Evolutionary conservation across 306 rosid species (phyloP).

Genomic region (Myrica gale): DNA sequence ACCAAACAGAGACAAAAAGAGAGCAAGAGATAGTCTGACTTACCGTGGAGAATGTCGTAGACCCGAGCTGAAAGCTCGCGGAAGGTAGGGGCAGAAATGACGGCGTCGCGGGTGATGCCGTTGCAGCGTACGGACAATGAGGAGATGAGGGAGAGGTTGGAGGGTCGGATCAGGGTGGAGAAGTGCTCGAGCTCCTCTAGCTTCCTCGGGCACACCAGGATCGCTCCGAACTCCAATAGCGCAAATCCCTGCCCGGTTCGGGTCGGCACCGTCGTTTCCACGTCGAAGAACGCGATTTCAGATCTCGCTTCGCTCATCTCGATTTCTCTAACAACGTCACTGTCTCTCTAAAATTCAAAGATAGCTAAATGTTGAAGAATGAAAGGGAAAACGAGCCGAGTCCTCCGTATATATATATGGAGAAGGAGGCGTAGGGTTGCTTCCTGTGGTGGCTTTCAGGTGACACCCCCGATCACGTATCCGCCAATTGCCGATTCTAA

Average conservation of each 20-base stretch:
- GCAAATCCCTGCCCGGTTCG: constrained; percentile 54
- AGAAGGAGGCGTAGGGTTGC: too few species aligned
- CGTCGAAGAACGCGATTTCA: constrained; percentile 86
- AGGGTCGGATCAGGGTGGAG: constrained; percentile 68
- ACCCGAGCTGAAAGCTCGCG: constrained; percentile 56
- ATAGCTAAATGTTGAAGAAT: not conserved
- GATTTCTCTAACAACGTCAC: not conserved
- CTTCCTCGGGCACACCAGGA: constrained; percentile 82
- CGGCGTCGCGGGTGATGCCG: constrained; percentile 67
- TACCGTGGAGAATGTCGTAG: constrained; percentile 87
- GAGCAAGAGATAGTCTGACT: not conserved
- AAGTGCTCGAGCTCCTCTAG: constrained; percentile 67
- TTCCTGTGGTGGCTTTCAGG: too few species aligned
- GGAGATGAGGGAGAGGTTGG: constrained; percentile 58
- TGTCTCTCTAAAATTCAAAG: not conserved
- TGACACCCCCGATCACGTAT: too few species aligned
- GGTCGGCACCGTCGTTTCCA: constrained; percentile 84
- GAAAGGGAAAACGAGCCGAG: too few species aligned
- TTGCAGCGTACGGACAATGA: constrained; percentile 74
- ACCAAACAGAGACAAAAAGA: constrained; percentile 1
- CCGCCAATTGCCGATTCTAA: too few species aligned
- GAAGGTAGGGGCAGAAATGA: constrained; percentile 65
- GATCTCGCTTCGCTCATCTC: constrained; percentile 50
- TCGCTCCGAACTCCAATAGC: constrained; percentile 81
- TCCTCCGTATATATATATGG: too few species aligned